A percentile compares a stretch with the other conserved stretches of the same genome.
Conservation (phyloP, 2,329 filamentous ascomycete species). For the Fusarium continuum region DNA sequence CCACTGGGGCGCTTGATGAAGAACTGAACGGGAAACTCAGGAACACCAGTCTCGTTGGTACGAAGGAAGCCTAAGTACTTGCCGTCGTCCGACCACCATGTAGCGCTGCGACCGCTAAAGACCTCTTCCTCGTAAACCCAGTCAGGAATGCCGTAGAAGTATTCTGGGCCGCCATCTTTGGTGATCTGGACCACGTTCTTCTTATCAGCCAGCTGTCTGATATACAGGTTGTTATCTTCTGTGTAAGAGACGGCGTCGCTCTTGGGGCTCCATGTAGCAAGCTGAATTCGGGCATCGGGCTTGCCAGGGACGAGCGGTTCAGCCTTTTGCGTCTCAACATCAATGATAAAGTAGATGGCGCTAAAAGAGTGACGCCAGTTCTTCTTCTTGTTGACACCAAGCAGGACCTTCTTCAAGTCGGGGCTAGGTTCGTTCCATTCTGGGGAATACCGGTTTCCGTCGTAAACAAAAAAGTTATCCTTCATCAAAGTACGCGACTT, state of each 20-base stretch:
- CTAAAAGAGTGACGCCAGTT: conserved; percentile 93
- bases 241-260: conserved; percentile 92
- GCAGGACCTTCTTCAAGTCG: conserved; percentile 84
- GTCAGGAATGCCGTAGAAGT: conserved; percentile 96
- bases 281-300: conserved; percentile 73
- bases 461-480: conserved; percentile 67
- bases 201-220: conserved; percentile 68
- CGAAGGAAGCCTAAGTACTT: conserved; percentile 90
- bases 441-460: conserved; percentile 64
- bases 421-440: conserved; percentile 77
- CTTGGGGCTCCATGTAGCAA: conserved; percentile 88
- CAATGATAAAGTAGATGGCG: conserved; percentile 89
- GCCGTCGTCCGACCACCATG: conserved; percentile 95
- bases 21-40: conserved; percentile 92
- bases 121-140: conserved; percentile 87
- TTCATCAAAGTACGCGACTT: conserved; percentile 80
- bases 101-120: conserved; percentile 79
- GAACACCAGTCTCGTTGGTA: conserved; percentile 92
- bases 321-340: conserved; percentile 81
- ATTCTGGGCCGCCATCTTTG: conserved; percentile 82
- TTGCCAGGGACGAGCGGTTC: conserved; percentile 80
- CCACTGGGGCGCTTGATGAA: conserved; percentile 89
- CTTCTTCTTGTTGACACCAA: conserved; percentile 75
- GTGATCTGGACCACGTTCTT: conserved; percentile 77
- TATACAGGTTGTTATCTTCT: conserved; percentile 86